Percentiles rank a stretch among this genome's conserved stretches.
Conservation (phyloP, 2,329 filamentous ascomycete genomes). For the Daldinia sp. region DNA sequence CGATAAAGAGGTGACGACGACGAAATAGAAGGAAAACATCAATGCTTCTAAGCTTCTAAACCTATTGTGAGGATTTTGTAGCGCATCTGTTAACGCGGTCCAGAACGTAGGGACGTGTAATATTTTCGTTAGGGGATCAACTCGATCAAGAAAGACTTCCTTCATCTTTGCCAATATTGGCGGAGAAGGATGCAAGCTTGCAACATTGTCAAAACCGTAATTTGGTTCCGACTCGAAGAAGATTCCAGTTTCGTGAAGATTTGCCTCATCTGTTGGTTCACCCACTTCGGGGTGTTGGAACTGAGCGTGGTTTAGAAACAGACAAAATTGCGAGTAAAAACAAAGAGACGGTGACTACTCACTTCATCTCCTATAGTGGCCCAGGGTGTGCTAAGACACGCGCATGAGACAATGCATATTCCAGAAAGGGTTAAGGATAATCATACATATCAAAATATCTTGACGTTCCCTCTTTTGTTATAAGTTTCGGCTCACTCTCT, state of each 20-base stretch:
- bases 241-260: conserved; percentile 26
- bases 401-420: not conserved
- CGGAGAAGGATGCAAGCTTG: conserved; percentile 22
- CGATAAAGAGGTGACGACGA: conserved; percentile 60
- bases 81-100: conserved; percentile 32
- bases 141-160: conserved; percentile 24
- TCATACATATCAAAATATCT: conserved; percentile 41
- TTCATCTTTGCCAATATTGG: conserved; percentile 18
- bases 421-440: not conserved
- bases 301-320: conserved; percentile 22
- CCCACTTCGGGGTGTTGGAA: conserved; percentile 35
- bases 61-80: conserved; percentile 25
- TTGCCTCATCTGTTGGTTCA: conserved; percentile 21
- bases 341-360: conserved; percentile 21
- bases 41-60: conserved; percentile 63
- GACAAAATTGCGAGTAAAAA: not conserved
- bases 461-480: conserved; percentile 35
- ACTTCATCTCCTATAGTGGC: conserved; percentile 45
- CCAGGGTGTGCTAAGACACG: conserved; percentile 39
- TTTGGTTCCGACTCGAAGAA: conserved; percentile 25
- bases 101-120: conserved; percentile 45
- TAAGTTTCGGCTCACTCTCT: conserved; percentile 33
- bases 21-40: conserved; percentile 70
- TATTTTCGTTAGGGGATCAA: conserved; percentile 32
- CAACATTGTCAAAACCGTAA: conserved; percentile 6